Evolutionary conservation across 345 rosid species (phyloP).

Genomic region (Eucalyptus virginea): DNA sequence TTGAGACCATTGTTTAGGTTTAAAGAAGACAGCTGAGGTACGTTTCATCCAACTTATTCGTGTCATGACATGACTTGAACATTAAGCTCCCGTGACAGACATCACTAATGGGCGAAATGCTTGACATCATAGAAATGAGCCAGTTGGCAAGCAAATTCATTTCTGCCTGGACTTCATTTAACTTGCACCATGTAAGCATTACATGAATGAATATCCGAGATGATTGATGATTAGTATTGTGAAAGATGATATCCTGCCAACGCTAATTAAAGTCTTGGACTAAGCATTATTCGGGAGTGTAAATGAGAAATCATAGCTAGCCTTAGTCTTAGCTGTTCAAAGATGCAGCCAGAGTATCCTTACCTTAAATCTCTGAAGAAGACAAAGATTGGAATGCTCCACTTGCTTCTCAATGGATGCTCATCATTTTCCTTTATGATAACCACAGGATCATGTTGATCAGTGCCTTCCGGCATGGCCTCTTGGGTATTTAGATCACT

Average conservation of each 20-base stretch:
- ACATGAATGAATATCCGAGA: not conserved
- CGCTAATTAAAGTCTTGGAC: not conserved
- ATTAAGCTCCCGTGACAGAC: not conserved
- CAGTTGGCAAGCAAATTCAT: not conserved
- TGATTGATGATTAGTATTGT: not conserved
- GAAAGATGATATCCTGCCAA: not conserved
- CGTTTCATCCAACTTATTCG: not conserved
- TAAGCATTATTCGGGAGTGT: not conserved
- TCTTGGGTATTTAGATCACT: not conserved
- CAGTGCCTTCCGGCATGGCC: not conserved
- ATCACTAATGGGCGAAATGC: not conserved
- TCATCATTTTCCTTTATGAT: not conserved
- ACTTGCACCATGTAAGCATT: not conserved
- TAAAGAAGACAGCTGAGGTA: not conserved
- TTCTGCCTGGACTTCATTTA: not conserved
- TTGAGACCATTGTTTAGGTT: not conserved
- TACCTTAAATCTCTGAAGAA: constrained; percentile 68
- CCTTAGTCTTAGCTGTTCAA: not conserved
- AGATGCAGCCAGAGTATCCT: not conserved
- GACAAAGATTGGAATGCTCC: constrained; percentile 37
- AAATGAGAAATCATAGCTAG: not conserved
- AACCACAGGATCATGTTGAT: not conserved
- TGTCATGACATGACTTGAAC: not conserved
- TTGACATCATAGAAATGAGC: not conserved
- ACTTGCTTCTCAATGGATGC: not conserved